phyloP scores from a whole-genome alignment of 2,329 filamentous ascomycete species.

The Zymoseptoria brevis region DNA sequence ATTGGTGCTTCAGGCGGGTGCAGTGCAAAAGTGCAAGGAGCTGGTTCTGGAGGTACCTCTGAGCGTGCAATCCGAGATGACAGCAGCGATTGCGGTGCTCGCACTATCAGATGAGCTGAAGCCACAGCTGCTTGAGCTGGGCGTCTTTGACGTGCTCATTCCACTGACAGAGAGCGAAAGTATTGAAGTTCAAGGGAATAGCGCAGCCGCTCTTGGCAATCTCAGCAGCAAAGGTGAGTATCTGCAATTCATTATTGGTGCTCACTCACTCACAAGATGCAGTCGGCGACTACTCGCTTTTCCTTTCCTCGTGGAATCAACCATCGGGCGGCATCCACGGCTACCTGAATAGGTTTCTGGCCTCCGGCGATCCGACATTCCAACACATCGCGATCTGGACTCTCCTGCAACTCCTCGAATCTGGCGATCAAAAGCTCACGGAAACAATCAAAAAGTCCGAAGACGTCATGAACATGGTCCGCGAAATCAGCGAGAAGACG shows the following conservation, averaged over 20 bases:
- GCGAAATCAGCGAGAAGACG: slow-evolving; percentile 79
- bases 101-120: slow-evolving; percentile 95
- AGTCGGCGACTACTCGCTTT: slow-evolving; percentile 97
- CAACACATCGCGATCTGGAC: slow-evolving; percentile 99
- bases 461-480: slow-evolving; percentile 87
- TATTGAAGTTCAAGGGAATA: slow-evolving; percentile 97
- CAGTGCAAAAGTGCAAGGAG: slow-evolving; percentile 97
- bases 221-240: slow-evolving; percentile 85
- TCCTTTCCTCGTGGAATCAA: slow-evolving; percentile 87
- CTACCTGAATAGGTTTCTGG: slow-evolving; percentile 85
- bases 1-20: slow-evolving; percentile 90
- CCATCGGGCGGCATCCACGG: slow-evolving; percentile 92
- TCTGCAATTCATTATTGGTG: neutral
- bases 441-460: slow-evolving; percentile 81
- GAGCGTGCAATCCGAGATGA: slow-evolving; percentile 98
- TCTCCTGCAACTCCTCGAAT: slow-evolving; percentile 86
- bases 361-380: slow-evolving; percentile 91
- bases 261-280: slow-evolving; percentile 20
- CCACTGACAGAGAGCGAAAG: slow-evolving; percentile 90
- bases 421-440: slow-evolving; percentile 83
- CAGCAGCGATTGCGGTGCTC: slow-evolving; percentile 93
- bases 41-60: slow-evolving; percentile 87
- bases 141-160: slow-evolving; percentile 93
- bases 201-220: slow-evolving; percentile 89
- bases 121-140: slow-evolving; percentile 77